Percentiles rank a stretch among this genome's conserved stretches.
Conservation (phyloP, 2,329 filamentous ascomycete genomes). For the Sclerotinia minor region DNA sequence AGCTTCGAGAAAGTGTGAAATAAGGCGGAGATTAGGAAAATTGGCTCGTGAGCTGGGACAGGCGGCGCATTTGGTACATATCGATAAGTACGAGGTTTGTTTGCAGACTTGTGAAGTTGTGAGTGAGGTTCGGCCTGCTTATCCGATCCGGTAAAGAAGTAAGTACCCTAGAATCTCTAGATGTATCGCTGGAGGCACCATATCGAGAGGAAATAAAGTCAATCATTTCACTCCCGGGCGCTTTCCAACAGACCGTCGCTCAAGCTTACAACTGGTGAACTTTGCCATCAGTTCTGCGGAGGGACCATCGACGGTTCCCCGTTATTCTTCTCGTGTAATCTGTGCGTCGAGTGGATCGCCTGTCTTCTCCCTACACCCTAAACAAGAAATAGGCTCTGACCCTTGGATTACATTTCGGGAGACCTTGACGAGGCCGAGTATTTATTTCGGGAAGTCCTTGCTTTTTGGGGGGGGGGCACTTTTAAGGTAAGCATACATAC, state of each 20-base stretch:
- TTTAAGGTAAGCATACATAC: slow-evolving; percentile 18
- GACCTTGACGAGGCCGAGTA: slow-evolving; percentile 28
- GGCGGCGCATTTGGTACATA: slow-evolving; percentile 7
- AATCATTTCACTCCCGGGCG: slow-evolving; percentile 12
- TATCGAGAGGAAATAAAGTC: background rate
- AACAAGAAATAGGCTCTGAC: slow-evolving; percentile 16
- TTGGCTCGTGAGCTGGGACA: slow-evolving; percentile 23
- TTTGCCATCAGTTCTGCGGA: slow-evolving; percentile 14
- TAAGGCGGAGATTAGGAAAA: slow-evolving; percentile 23
- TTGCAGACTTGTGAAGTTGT: slow-evolving; percentile 5
- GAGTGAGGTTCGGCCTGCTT: slow-evolving; percentile 11
- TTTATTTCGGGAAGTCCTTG: slow-evolving; percentile 27
- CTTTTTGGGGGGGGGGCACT: slow-evolving; percentile 15
- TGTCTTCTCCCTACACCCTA: slow-evolving; percentile 25
- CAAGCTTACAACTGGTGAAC: slow-evolving; percentile 12
- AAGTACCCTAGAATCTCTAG: background rate
- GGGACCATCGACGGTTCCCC: slow-evolving; percentile 16
- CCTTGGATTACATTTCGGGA: slow-evolving; percentile 19
- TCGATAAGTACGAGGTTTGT: slow-evolving; percentile 3
- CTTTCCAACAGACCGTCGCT: slow-evolving; percentile 2
- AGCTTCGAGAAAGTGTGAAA: slow-evolving; percentile 15
- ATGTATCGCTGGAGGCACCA: slow-evolving; percentile 2
- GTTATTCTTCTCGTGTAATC: slow-evolving; percentile 20
- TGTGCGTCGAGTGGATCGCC: slow-evolving; percentile 25
- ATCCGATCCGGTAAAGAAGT: slow-evolving; percentile 10